Percentiles rank a stretch among this genome's conserved stretches.
phyloP scores from a whole-genome alignment of 257 asterid genomes.

The Cynanchum wilfordii region DNA sequence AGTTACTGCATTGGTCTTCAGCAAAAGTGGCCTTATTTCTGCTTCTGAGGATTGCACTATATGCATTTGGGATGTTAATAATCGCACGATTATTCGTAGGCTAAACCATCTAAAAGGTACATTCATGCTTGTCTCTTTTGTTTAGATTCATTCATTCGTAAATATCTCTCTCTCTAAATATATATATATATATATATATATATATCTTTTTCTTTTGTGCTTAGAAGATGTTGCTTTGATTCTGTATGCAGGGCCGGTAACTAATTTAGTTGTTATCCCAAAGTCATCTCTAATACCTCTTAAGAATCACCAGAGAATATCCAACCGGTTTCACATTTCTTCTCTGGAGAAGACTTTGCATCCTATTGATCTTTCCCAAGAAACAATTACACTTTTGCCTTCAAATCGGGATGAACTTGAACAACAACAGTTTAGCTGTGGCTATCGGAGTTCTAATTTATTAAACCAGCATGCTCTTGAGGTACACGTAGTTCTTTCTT shows the following conservation, averaged over 20 bases:
- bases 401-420: neutral
- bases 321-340: neutral
- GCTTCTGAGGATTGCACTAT: slow-evolving; percentile 15
- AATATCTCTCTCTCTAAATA: too few relatives aligned
- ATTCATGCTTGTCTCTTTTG: neutral
- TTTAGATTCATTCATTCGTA: too few relatives aligned
- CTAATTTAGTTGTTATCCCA: slow-evolving; percentile 11
- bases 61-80: slow-evolving; percentile 14
- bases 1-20: slow-evolving; percentile 15
- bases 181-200: too few relatives aligned
- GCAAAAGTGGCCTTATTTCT: slow-evolving; percentile 11
- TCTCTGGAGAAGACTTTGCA: slow-evolving; percentile 11
- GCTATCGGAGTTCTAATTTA: neutral
- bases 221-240: neutral
- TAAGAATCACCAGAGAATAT: slow-evolving; percentile 5
- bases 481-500: neutral
- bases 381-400: neutral
- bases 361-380: slow-evolving; percentile 2
- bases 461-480: neutral
- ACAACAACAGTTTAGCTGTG: neutral
- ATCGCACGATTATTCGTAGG: neutral
- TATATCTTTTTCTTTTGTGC: too few relatives aligned
- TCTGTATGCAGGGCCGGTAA: slow-evolving; percentile 14
- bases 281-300: slow-evolving; percentile 5
- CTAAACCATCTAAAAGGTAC: slow-evolving; percentile 14